Evolutionary conservation across 139 green algal species (phyloP).

Genomic region (Tetradesmus lagerheimii): DNA sequence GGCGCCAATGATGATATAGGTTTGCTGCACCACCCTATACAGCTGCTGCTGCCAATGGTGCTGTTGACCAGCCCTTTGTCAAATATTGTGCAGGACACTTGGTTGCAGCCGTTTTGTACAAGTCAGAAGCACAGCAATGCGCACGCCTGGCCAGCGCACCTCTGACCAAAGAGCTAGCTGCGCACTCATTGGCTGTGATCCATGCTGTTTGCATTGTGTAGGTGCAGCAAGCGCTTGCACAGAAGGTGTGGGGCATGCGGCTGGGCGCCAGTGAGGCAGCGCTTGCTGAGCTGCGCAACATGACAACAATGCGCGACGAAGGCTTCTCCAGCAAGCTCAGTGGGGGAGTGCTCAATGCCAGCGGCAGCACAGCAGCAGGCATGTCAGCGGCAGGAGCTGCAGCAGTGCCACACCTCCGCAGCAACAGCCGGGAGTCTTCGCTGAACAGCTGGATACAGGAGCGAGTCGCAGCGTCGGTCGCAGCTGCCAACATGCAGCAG

Average conservation of each 20-base stretch:
- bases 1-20: no score
- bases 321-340: slow-evolving; percentile 27
- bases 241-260: slow-evolving; percentile 26
- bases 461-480: not conserved
- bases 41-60: no score
- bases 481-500: slow-evolving; percentile 11
- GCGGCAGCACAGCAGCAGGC: not conserved
- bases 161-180: no score
- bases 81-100: no score
- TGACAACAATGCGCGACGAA: not conserved
- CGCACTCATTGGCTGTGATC: no score
- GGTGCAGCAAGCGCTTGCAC: slow-evolving; percentile 34
- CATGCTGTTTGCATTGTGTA: not conserved
- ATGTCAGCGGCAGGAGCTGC: not conserved
- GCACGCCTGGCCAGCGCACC: no score
- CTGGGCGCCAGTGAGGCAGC: not conserved
- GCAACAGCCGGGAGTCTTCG: not conserved
- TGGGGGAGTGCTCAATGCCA: not conserved
- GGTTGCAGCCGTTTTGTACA: no score
- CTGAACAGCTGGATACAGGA: not conserved
- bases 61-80: no score
- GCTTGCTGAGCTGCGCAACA: not conserved
- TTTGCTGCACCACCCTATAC: no score
- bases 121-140: no score
- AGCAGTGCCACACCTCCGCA: not conserved